Evolutionary conservation across 495 filamentous ascomycete species (phyloP).

Genomic region (Podospora sp.): DNA sequence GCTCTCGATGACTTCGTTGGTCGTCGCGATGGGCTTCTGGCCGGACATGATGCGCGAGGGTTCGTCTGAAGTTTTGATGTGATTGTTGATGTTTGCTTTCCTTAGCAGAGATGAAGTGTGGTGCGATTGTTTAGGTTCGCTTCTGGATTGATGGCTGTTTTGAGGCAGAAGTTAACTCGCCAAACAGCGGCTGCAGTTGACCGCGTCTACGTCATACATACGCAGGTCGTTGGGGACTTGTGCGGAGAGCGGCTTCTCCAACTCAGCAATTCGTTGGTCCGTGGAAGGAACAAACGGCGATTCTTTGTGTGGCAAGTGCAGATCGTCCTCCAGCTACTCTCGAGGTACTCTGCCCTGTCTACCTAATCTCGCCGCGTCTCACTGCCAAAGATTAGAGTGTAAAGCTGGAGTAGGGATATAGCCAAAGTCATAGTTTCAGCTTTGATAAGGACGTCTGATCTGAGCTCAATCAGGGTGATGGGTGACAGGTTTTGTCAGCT

Average conservation of each 20-base stretch:
- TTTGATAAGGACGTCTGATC: too few species aligned
- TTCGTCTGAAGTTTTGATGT: not conserved
- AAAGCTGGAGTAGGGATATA: too few species aligned
- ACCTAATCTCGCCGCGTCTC: too few species aligned
- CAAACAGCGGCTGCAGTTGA: not conserved
- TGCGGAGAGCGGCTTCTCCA: not conserved
- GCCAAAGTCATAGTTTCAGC: too few species aligned
- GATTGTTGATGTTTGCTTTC: constrained; percentile 1
- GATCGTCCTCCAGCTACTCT: too few species aligned
- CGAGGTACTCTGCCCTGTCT: too few species aligned
- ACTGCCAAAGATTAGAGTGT: too few species aligned
- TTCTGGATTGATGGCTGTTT: not conserved
- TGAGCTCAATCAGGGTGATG: too few species aligned
- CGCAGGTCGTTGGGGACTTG: not conserved
- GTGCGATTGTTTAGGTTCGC: not conserved
- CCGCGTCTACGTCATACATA: constrained; percentile 10
- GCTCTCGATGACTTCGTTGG: constrained; percentile 64
- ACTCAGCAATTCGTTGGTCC: too few species aligned
- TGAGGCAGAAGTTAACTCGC: not conserved
- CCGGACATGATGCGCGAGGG: constrained; percentile 6
- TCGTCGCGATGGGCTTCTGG: constrained; percentile 56
- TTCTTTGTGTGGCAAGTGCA: too few species aligned
- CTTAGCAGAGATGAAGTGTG: not conserved
- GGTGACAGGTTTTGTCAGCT: too few species aligned
- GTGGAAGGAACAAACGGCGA: too few species aligned